Evolutionary conservation across 306 rosid genomes (phyloP), one percentile per base, ranked within the genome.

Genomic region (Quillaja saponaria): DNA sequence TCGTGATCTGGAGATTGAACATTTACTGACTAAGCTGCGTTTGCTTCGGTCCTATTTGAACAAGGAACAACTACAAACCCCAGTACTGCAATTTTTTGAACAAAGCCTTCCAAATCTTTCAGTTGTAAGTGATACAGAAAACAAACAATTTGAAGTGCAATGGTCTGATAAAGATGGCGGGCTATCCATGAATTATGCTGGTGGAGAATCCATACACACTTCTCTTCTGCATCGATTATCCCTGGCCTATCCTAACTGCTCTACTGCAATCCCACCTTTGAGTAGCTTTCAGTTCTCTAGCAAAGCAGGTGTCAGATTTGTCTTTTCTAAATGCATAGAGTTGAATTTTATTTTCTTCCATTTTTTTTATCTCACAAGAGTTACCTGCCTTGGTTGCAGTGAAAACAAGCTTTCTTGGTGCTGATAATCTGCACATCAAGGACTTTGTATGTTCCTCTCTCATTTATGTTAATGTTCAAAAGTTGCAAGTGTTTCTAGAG

Each of bases 1-100:
- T 66, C 82, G 92, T 13, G 94, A 92, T 21, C 84, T 88, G 48
- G 90, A 92, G 66, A 68, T 81, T 11, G 82, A 84, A 56, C 88
- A 73, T 61, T 67, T 88, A 67, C 17, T 84, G 64, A 88, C 87
- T 4, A 88, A 84, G 34, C 44, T 92, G 72, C 87, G 72, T 55
- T 72, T 86, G 72, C 76, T 92, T 56, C 84, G 87, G 16, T 81
- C 96, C 1, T 59, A 69, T 74, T 86, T 82, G 71, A 73, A 48
- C 56, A 6, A 71, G 58, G 88, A 92, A 41, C 84, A 92, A 54
- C 85, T 74, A 34, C 76, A 50, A 68, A 84, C 78, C 25, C 92
- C 87, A 0, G 48, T 71, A 5, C 16, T 75, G 53, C 76, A 81
- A 71, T 72, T 68, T 63, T 81, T 91, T 7, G 50, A 72, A 68